Evolutionary conservation across 169 alveolate species (phyloP), one percentile per base, ranked within the genome.

Genomic region (Plasmodium cynomolgi): DNA sequence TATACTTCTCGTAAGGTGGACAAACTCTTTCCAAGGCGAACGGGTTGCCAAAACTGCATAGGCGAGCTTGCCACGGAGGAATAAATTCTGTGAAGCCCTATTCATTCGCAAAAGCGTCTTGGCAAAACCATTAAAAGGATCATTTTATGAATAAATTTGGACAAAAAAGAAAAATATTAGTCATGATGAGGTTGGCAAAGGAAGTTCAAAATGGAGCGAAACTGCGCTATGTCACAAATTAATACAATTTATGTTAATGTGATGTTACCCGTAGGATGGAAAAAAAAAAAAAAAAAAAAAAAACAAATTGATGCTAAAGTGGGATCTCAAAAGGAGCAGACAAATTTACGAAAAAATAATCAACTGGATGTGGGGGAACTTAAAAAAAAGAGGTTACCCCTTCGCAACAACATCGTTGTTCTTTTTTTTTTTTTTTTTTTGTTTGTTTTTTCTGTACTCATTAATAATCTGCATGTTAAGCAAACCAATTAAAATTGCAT

Each of bases 111-210:
- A 26, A 68, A 68, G 20, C 37, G 13, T 33, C n/a, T 68, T 4
- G 15, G 39, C 17, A 29, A 29, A 68, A 68, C 37, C 37, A 26
- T 26, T 68, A 7, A 26, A 68, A 80, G 26, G 33, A 4, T 41
- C 29, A 41, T 20, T 80, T 80, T 17, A 80, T 80, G 84, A 23
- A n/a, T 41, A 41, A 34, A 41, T 80, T 9, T 80, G 33, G 71
- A 39, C 58, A n/a, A 80, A 17, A 80, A n/a, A 44, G 9, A 23
- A 80, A 80, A 34, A 33, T 41, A 4, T n/a, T 41, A 80, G 1
- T 41, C 8, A 11, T 80, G 56, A 80, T 80, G 8, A n/a, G 33
- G 71, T 29, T 80, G 84, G 56, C 84, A 80, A 80, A 44, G 47
- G 73, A 80, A 80, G 37, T 29, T 68, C 31, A 37, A 80, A 9